These are phyloP conservation scores for Colletotrichum sp. DNA, from an alignment of 2,329 filamentous ascomycete species.

Conservation along the genomic window DNA sequence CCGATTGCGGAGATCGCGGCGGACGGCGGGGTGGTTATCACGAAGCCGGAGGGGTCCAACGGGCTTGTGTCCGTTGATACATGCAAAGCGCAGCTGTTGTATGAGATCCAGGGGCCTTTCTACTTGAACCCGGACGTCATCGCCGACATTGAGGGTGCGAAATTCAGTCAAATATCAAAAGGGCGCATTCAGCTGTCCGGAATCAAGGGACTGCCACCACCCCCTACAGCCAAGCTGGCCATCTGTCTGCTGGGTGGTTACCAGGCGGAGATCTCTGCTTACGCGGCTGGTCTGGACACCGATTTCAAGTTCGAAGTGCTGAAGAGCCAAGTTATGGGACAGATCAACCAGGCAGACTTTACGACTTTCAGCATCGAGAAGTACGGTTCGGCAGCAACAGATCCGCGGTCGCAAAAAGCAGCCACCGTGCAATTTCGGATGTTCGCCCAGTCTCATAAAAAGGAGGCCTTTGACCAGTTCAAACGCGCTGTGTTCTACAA, in stretches of 20 bases:
- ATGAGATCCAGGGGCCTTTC: slow-evolving; percentile 51
- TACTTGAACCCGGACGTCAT: slow-evolving; percentile 57
- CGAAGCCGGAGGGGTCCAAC: slow-evolving; percentile 35
- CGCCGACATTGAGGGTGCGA: slow-evolving; percentile 41
- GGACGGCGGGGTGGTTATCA: slow-evolving; percentile 37
- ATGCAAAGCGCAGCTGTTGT: slow-evolving; percentile 51
- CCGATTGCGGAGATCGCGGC: slow-evolving; percentile 42
- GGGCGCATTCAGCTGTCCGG: slow-evolving; percentile 40
- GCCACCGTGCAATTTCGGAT: slow-evolving; percentile 47
- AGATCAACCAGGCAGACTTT: slow-evolving; percentile 28
- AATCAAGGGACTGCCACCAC: slow-evolving; percentile 41
- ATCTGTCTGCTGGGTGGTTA: slow-evolving; percentile 42
- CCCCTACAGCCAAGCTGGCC: slow-evolving; percentile 43
- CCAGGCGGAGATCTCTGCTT: slow-evolving; percentile 36
- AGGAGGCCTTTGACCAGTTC: slow-evolving; percentile 26
- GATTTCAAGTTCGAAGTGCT: slow-evolving; percentile 32
- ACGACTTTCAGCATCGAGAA: slow-evolving; percentile 32
- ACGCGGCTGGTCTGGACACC: slow-evolving; percentile 25
- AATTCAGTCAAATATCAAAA: slow-evolving; percentile 36
- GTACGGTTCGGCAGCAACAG: slow-evolving; percentile 26
- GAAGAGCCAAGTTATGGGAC: slow-evolving; percentile 27
- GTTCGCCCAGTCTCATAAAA: slow-evolving; percentile 38
- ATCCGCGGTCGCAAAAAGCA: slow-evolving; percentile 35
- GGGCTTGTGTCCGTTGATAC: slow-evolving; percentile 41
- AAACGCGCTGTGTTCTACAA: slow-evolving; percentile 29